Evolutionary conservation across 148 eudicot genomes (phyloP).

Genomic region (Heliosperma pusillum): DNA sequence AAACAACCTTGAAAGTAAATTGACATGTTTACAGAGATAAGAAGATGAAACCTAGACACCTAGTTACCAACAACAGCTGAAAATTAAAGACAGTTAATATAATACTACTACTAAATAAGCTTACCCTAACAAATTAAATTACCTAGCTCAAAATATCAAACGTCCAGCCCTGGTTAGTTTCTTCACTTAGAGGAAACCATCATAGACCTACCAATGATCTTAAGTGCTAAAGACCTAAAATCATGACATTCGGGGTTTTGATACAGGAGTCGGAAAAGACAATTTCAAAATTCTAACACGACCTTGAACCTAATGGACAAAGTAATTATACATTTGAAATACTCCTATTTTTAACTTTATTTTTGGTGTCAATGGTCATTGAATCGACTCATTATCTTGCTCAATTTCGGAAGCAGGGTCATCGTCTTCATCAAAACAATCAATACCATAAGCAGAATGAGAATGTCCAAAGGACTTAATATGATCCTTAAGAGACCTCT

Average conservation of each 20-base stretch:
- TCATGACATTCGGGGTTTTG: too few species aligned
- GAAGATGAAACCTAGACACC: too few species aligned
- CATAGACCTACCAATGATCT: too few species aligned
- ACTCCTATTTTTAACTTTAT: too few species aligned
- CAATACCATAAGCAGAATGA: slow-evolving; percentile 63
- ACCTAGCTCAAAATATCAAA: neutral
- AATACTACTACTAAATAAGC: neutral
- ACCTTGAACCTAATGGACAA: too few species aligned
- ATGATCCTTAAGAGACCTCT: slow-evolving; percentile 74
- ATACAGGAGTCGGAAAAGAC: too few species aligned
- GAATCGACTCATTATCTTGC: slow-evolving; percentile 48
- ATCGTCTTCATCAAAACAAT: slow-evolving; percentile 67
- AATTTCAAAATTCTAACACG: too few species aligned
- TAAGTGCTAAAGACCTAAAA: too few species aligned
- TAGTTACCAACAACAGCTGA: too few species aligned
- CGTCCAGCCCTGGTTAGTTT: neutral
- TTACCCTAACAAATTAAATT: neutral
- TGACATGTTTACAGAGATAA: too few species aligned
- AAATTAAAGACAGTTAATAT: too few species aligned
- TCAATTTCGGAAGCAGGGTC: slow-evolving; percentile 77
- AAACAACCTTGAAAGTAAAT: too few species aligned
- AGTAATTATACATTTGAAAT: neutral
- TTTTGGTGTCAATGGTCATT: slow-evolving; percentile 4
- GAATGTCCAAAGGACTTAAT: slow-evolving; percentile 71
- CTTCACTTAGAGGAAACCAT: slow-evolving; percentile 5